phyloP scores from a whole-genome alignment of 306 rosid species.

The Sicyos baderoa region DNA sequence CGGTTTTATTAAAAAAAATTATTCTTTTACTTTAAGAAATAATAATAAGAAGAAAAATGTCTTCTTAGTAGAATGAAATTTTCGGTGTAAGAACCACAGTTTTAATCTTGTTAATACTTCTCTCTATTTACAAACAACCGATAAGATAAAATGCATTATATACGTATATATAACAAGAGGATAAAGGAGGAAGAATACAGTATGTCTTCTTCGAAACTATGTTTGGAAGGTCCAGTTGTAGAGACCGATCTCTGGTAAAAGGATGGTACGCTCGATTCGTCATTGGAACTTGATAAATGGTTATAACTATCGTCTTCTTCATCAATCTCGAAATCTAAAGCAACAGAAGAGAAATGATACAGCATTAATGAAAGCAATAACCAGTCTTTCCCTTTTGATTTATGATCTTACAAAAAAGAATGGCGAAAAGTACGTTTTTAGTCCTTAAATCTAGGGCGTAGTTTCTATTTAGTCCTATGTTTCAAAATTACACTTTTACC shows the following conservation, averaged over 20 bases:
- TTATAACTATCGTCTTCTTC: conserved; percentile 35
- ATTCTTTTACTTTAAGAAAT: not conserved
- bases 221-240: conserved; percentile 25
- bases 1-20: not conserved
- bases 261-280: conserved; percentile 23
- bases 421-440: no score
- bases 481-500: no score
- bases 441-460: no score
- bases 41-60: not conserved
- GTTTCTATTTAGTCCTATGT: no score
- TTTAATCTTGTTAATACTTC: not conserved
- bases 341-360: not conserved
- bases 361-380: not conserved
- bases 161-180: not conserved
- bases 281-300: conserved; percentile 17
- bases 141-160: not conserved
- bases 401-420: not conserved
- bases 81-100: not conserved
- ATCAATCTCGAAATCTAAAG: conserved; percentile 37
- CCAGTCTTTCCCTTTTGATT: not conserved
- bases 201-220: conserved; percentile 47
- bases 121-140: not conserved
- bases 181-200: conserved; percentile 41
- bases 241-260: conserved; percentile 34
- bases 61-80: not conserved